These are phyloP conservation scores for Auxenochlorella pyrenoidosa DNA, from an alignment of 139 green algal genomes.

Conservation along the genomic window DNA sequence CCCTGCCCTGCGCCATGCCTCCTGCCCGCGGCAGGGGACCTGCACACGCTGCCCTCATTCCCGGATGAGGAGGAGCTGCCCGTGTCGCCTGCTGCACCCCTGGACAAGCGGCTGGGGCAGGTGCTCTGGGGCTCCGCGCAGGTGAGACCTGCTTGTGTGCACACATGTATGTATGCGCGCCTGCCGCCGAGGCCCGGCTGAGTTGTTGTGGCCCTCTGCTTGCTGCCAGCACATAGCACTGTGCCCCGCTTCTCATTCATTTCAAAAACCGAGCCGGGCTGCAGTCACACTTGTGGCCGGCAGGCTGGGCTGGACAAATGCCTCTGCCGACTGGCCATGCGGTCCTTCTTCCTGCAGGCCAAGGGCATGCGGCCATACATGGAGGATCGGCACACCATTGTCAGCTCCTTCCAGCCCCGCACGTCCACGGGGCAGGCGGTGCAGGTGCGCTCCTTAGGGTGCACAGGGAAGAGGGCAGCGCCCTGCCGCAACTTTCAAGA, in stretches of 20 bases:
- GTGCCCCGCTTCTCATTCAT: too few species aligned
- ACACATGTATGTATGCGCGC: too few species aligned
- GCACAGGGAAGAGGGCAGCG: not conserved
- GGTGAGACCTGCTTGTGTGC: not conserved
- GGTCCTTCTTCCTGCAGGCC: not conserved
- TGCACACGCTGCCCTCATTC: not conserved
- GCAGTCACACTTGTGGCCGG: too few species aligned
- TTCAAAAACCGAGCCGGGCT: too few species aligned
- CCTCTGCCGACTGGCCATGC: not conserved
- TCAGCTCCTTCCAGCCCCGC: slow-evolving; percentile 49
- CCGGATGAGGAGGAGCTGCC: slow-evolving; percentile 23
- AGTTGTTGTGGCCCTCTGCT: too few species aligned
- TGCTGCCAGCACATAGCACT: too few species aligned
- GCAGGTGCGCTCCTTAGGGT: too few species aligned
- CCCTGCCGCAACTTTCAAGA: too few species aligned
- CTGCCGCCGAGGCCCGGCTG: too few species aligned
- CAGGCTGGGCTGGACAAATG: too few species aligned
- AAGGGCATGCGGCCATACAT: slow-evolving; percentile 72
- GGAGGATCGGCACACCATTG: slow-evolving; percentile 70
- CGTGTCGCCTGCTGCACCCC: slow-evolving; percentile 3
- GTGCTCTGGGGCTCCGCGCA: slow-evolving; percentile 27
- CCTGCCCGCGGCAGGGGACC: not conserved
- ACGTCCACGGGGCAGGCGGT: slow-evolving; percentile 14
- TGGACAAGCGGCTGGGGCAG: slow-evolving; percentile 4
- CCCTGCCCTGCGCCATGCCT: not conserved